Evolutionary conservation across 805 yeast genomes (phyloP).

Genomic region (Wickerhamomyces subpelliculosus): DNA sequence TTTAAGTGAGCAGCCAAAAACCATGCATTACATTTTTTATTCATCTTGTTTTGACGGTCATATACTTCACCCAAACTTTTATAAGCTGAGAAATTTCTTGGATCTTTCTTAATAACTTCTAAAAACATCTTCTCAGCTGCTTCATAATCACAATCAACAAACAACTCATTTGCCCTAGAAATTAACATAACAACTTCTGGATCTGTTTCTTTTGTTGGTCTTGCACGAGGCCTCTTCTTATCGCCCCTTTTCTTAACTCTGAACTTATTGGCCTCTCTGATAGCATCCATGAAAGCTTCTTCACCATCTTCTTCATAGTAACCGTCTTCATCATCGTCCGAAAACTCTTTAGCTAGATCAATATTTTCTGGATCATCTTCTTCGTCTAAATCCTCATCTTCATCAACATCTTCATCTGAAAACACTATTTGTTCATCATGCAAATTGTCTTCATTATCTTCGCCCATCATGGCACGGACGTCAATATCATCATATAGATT

Average conservation of each 20-base stretch:
- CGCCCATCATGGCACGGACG: slow-evolving; percentile 20
- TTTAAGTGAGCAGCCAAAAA: slow-evolving; percentile 72
- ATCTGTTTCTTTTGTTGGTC: slow-evolving; percentile 39
- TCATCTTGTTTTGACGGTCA: slow-evolving; percentile 53
- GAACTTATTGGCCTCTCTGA: slow-evolving; percentile 63
- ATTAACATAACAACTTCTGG: slow-evolving; percentile 67
- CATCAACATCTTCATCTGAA: slow-evolving; percentile 4
- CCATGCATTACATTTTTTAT: slow-evolving; percentile 78
- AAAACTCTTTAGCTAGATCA: too few relatives aligned
- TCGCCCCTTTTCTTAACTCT: slow-evolving; percentile 35
- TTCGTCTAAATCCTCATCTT: slow-evolving; percentile 7
- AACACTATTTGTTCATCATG: slow-evolving; percentile 12
- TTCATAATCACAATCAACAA: slow-evolving; percentile 55
- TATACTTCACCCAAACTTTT: slow-evolving; percentile 84
- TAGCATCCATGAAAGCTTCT: slow-evolving; percentile 49
- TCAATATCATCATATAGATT: slow-evolving; percentile 25
- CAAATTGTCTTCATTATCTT: slow-evolving; percentile 10
- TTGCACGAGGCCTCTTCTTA: slow-evolving; percentile 24
- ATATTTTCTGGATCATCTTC: slow-evolving; percentile 14
- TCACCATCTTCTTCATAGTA: slow-evolving; percentile 33
- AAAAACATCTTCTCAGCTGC: slow-evolving; percentile 52
- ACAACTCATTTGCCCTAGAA: slow-evolving; percentile 75
- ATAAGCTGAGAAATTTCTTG: slow-evolving; percentile 76
- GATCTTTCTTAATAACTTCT: slow-evolving; percentile 72
- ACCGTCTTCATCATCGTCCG: slow-evolving; percentile 27